phyloP scores from a whole-genome alignment of 768 basidiomycete species.

The Suillus cothurnatus region DNA sequence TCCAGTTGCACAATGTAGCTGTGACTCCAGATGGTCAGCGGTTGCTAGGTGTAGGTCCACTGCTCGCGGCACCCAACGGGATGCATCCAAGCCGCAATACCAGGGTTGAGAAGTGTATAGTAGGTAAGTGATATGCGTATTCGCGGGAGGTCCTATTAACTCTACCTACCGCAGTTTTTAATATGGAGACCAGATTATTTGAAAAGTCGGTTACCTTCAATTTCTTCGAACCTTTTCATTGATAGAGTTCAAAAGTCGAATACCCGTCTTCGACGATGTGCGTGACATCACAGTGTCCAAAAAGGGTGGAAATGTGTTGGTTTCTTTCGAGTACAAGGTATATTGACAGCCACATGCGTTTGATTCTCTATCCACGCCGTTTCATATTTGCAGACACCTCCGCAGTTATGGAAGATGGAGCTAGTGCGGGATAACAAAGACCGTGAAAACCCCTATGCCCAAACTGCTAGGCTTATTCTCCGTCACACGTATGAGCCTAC shows the following conservation, averaged over 20 bases:
- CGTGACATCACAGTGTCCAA: slow-evolving; percentile 52
- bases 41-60: slow-evolving; percentile 53
- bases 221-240: slow-evolving; percentile 10
- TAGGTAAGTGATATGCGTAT: slow-evolving; percentile 39
- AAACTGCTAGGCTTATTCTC: slow-evolving; percentile 32
- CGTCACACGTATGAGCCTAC: slow-evolving; percentile 80
- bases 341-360: neutral
- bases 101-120: slow-evolving; percentile 54
- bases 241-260: slow-evolving; percentile 41
- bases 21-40: slow-evolving; percentile 49
- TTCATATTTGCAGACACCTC: slow-evolving; percentile 53
- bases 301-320: slow-evolving; percentile 46
- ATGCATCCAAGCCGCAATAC: slow-evolving; percentile 50
- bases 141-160: slow-evolving; percentile 2
- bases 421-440: slow-evolving; percentile 51
- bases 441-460: slow-evolving; percentile 37
- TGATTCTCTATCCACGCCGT: slow-evolving; percentile 7
- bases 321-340: slow-evolving; percentile 49
- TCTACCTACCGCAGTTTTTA: slow-evolving; percentile 43
- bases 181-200: slow-evolving; percentile 42
- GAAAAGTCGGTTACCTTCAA: slow-evolving; percentile 43
- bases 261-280: slow-evolving; percentile 56
- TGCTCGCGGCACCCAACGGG: slow-evolving; percentile 42
- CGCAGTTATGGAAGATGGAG: slow-evolving; percentile 77
- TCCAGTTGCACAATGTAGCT: slow-evolving; percentile 51